phyloP scores from a whole-genome alignment of 441 rosid genomes.

The Theobroma grandiflorum region DNA sequence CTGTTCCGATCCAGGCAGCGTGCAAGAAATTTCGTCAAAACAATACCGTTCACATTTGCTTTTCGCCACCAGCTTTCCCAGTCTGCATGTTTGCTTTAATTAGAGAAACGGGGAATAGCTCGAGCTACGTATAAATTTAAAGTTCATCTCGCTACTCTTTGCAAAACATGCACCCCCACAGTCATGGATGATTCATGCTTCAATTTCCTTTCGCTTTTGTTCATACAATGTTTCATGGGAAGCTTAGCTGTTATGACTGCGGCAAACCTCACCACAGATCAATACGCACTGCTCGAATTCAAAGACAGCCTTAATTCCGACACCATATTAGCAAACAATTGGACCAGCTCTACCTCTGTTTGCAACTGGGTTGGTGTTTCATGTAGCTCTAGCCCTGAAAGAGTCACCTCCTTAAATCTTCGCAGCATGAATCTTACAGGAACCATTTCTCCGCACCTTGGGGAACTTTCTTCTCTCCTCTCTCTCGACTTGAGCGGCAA shows the following conservation, averaged over 20 bases:
- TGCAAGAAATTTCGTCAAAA: not conserved
- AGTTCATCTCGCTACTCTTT: not conserved
- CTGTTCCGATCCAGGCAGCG: not conserved
- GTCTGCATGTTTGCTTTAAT: no score
- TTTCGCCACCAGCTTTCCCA: not conserved
- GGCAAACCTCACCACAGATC: slow-evolving; percentile 24
- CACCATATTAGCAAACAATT: slow-evolving; percentile 23
- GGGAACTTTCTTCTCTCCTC: slow-evolving; percentile 9
- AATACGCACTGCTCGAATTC: slow-evolving; percentile 35
- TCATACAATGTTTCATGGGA: not conserved
- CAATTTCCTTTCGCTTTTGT: not conserved
- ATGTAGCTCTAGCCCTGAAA: slow-evolving; percentile 16
- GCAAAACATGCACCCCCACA: not conserved
- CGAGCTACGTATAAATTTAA: not conserved
- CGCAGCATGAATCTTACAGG: slow-evolving; percentile 2
- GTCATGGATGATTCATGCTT: not conserved
- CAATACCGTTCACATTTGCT: not conserved
- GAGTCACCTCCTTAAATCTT: slow-evolving; percentile 1
- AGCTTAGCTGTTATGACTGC: not conserved
- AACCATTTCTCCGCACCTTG: slow-evolving; percentile 12
- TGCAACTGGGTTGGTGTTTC: slow-evolving; percentile 30
- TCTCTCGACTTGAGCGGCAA: slow-evolving; percentile 16
- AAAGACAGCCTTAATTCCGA: slow-evolving; percentile 29
- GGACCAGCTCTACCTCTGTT: slow-evolving; percentile 16
- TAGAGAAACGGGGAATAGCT: no score